These are phyloP conservation scores for Suillus ampliporus DNA, from an alignment of 768 basidiomycete genomes.

Conservation along the genomic window DNA sequence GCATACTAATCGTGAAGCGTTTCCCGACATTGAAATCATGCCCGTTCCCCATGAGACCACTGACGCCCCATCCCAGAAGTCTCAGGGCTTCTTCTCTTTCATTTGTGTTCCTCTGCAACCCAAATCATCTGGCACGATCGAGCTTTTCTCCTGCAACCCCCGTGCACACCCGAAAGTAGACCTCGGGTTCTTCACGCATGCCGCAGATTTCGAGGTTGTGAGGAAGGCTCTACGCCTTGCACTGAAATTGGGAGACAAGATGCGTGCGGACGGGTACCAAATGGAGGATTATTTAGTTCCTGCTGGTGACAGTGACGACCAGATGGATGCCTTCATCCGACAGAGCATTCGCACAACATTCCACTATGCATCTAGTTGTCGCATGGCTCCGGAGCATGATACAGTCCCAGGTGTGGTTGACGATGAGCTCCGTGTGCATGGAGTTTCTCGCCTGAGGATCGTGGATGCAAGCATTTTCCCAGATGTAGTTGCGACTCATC, in stretches of 20 bases:
- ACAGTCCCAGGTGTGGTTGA: constrained; percentile 50
- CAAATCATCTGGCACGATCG: constrained; percentile 23
- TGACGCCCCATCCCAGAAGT: constrained; percentile 15
- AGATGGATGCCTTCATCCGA: constrained; percentile 8
- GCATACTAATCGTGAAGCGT: constrained; percentile 19
- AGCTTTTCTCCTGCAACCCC: constrained; percentile 25
- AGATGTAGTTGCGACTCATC: constrained; percentile 36
- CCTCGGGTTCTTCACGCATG: constrained; percentile 9
- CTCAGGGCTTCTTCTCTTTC: constrained; percentile 33
- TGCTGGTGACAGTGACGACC: not conserved
- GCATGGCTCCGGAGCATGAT: constrained; percentile 37
- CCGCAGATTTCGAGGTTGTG: constrained; percentile 19
- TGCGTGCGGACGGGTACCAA: constrained; percentile 31
- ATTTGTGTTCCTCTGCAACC: constrained; percentile 30
- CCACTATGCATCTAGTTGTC: constrained; percentile 44
- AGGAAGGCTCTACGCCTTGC: constrained; percentile 23
- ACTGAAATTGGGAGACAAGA: constrained; percentile 22
- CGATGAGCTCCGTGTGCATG: constrained; percentile 51
- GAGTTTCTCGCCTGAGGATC: constrained; percentile 47
- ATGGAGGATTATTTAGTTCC: constrained; percentile 7
- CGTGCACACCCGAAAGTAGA: constrained; percentile 22
- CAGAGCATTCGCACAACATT: constrained; percentile 31
- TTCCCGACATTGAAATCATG: constrained; percentile 49
- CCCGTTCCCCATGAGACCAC: constrained; percentile 22
- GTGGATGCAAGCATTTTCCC: constrained; percentile 43